Evolutionary conservation across 2,329 filamentous ascomycete species (phyloP).

Genomic region (Fusarium tuaranense): DNA sequence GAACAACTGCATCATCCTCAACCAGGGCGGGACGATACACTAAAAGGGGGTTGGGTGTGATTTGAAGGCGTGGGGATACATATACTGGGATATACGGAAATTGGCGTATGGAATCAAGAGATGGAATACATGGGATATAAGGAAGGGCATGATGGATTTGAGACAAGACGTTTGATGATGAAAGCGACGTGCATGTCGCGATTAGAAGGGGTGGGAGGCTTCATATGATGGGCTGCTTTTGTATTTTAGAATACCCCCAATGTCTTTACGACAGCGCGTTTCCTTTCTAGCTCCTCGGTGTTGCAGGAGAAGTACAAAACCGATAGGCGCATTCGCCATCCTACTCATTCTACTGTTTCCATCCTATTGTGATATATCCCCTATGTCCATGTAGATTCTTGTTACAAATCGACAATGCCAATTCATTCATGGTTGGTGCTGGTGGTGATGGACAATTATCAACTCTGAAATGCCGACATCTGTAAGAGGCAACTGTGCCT

Average conservation of each 20-base stretch:
- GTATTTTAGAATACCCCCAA: constrained; percentile 46
- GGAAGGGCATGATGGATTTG: constrained; percentile 19
- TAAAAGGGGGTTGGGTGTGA: constrained; percentile 17
- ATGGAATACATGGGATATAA: constrained; percentile 8
- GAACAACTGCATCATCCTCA: constrained; percentile 78
- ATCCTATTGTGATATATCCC: background rate
- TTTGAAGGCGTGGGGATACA: constrained; percentile 2
- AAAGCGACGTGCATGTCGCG: constrained; percentile 13
- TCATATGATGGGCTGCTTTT: constrained; percentile 36
- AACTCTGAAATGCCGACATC: constrained; percentile 16
- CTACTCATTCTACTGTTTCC: background rate
- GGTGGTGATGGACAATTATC: background rate
- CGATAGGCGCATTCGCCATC: constrained; percentile 7
- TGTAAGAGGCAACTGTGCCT: constrained; percentile 33
- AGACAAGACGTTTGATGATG: constrained; percentile 24
- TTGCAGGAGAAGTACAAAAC: constrained; percentile 16
- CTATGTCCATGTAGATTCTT: background rate
- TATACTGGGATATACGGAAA: constrained; percentile 14
- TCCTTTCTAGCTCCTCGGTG: constrained; percentile 14
- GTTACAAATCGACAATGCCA: background rate
- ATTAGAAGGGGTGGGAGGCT: constrained; percentile 33
- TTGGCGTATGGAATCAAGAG: constrained; percentile 15
- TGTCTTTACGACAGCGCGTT: constrained; percentile 36
- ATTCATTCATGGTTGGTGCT: background rate
- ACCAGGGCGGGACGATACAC: constrained; percentile 46